Evolutionary conservation across 805 yeast species (phyloP), one percentile per base, ranked within the genome.

Genomic region (Maudiozyma serrabonitensis): DNA sequence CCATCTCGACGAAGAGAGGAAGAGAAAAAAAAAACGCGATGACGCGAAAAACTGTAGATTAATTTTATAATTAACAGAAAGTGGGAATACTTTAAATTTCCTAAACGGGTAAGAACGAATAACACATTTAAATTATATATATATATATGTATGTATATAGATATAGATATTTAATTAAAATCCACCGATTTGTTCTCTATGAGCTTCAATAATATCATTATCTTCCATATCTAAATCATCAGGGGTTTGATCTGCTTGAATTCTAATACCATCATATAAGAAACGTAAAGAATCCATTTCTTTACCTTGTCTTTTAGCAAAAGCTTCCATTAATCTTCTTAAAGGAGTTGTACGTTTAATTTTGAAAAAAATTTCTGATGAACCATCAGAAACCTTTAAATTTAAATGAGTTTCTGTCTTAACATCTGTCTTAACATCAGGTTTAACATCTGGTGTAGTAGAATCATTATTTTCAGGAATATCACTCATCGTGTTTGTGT

Each of bases 231-330:
- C 98, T 61, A 93, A 76, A 54, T 81, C 87, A 40, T 86, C 95
- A 6, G 99, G 98, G 4, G 99, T 93, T 60, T 87, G 88, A 52
- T 84, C 90, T 9, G 90, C 85, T 55, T 78, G 75, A 52, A 93
- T 82, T 64, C 98, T 81, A 58, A 88, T 85, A 55, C 99, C 99
- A 56, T 93, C 99, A 64, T 83, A 83, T 62, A 93, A 74, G 68
- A 93, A 93, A 68, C 98, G 81, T 66, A 93, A 73, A 46, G 91
- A 80, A 57, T 78, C 80, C 63, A 84, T 71, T 55, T 84, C 81
- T 68, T 91, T 91, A 42, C 98, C 98, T 64, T 91, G 96, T 75
- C 99, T 86, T 72, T 90, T 90, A 68, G 98, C 95, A 68, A 91
- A 93, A 12, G 97, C 96, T 63, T 91, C 98, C 89, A 93, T 91